Base-by-base conservation (phyloP, 1,284 basidiomycete species). In the Ceratobasidium sp. region DNA sequence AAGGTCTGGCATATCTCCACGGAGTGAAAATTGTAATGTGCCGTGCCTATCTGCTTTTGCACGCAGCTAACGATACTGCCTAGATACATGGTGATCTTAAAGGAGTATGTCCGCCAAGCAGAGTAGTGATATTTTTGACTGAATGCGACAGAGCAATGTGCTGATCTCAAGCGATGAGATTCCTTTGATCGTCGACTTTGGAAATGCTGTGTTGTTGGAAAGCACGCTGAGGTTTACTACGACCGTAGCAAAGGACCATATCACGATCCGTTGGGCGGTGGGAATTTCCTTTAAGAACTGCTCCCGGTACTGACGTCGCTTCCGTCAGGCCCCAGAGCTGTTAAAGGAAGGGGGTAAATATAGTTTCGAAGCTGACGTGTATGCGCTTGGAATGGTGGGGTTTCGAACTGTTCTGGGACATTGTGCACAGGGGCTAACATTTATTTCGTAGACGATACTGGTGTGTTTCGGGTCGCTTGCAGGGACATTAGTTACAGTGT, bases 201-300 rank as follows among this genome's bases (percentile, higher is more conserved):
- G 59, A 22, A 47, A 62, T 45, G 36, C 59, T 8, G 19, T 62
- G 15, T 27, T 44, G 19, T 44, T 22, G n/a, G 44, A 45, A 14
- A 31, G 27, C 15, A 50, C 45, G 22, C 33, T 47, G 44, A 41
- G 48, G 45, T 50, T 64, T 31, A 64, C 57, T 17, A 22, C 22
- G 36, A 50, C 24, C 9, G 45, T 27, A 6, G 48, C 62, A 22
- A 45, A 60, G 11, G 33, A 41, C 11, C 19, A 53, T 29, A 36
- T 66, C 19, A 66, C 57, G 36, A n/a, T n/a, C n/a, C 50, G 45
- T 7, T 66, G 64, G 64, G n/a, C 45, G n/a, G 57, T 59, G n/a
- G n/a, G n/a, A n/a, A n/a, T n/a, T n/a, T n/a, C n/a, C n/a, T n/a
- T n/a, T n/a, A n/a, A n/a, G n/a, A n/a, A n/a, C n/a, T n/a, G n/a